Percentiles rank a stretch among this genome's conserved stretches.
These are phyloP conservation scores for Metschnikowia dekortorum DNA, from an alignment of 805 yeast species.

Conservation along the genomic window DNA sequence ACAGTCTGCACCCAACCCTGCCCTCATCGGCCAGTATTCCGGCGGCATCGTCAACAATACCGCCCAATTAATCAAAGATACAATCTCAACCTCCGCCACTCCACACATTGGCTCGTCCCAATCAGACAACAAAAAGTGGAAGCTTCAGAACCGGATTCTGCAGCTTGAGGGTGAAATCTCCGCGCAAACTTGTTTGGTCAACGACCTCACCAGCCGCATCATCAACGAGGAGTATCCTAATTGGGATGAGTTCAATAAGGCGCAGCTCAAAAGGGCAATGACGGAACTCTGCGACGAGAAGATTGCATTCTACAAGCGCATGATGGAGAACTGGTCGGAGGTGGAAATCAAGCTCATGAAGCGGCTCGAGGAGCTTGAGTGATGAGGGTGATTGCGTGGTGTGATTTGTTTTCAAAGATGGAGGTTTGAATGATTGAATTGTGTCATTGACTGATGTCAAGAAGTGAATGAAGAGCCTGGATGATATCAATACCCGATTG, in stretches of 20 bases:
- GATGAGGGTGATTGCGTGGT: background rate
- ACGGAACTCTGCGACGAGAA: constrained; percentile 71
- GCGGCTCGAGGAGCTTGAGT: constrained; percentile 16
- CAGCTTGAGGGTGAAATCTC: constrained; percentile 44
- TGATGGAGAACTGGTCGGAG: constrained; percentile 68
- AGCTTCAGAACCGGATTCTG: constrained; percentile 38
- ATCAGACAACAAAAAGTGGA: constrained; percentile 40
- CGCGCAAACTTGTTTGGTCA: constrained; percentile 41
- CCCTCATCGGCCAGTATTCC: constrained; percentile 16
- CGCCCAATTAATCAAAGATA: constrained; percentile 44
- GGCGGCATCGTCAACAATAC: constrained; percentile 40
- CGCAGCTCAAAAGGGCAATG: constrained; percentile 70
- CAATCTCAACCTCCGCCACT: constrained; percentile 46
- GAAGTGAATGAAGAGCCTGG: no score
- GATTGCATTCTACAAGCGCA: constrained; percentile 62
- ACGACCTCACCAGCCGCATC: constrained; percentile 43
- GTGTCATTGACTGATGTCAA: no score
- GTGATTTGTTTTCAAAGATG: no score
- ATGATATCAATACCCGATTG: no score
- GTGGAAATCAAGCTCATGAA: constrained; percentile 34
- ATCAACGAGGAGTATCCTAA: constrained; percentile 50
- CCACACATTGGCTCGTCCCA: constrained; percentile 38
- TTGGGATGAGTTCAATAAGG: constrained; percentile 77
- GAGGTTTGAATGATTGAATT: background rate
- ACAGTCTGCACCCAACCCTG: constrained; percentile 31